Base-by-base conservation (phyloP, 2,329 filamentous ascomycete genomes). In the Alternaria sp. region DNA sequence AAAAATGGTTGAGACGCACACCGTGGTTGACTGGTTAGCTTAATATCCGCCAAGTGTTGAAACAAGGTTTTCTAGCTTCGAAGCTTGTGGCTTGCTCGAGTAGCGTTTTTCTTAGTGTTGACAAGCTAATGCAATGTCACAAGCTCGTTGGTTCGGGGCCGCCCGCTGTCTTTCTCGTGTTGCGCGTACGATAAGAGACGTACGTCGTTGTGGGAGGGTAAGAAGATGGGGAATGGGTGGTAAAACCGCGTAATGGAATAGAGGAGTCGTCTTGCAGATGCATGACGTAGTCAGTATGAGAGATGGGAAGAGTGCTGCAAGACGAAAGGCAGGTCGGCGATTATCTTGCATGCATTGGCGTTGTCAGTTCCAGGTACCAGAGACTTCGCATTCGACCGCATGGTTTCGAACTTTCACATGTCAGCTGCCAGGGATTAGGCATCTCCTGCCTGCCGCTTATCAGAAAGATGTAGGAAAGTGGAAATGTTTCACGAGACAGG, bases 101-200 rank as follows among this genome's bases (percentile, higher is more conserved):
- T 50, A 50, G 46, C 46, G 46, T 25, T n/a, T 50, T 36, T 5
- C 20, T 36, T 50, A 18, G 32, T 27, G 46, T 44, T 12, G 18
- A 22, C 18, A 28, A 25, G 46, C 46, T 49, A 49, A 25, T 36
- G 46, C 46, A 34, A 10, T 16, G 46, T 20, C 18, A 30, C 28
- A 32, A 49, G 46, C 46, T 49, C 20, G 46, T 49, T 49, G 30
- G 46, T 22, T 36, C 46, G 46, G 46, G 46, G 46, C 32, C 30
- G 46, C 46, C 46, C 46, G 46, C 46, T 49, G 46, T 49, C 46
- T 49, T 49, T 34, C 46, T 49, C 46, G 46, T 49, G 32, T 49
- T 49, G 46, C 30, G 46, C 18, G 30, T 20, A 34, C 46, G 46
- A 49, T 49, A 49, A 36, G 46, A 25, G 30, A 49, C 12, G 30